Percentiles rank a stretch among this genome's conserved stretches.
Evolutionary conservation across 164 flowering plant genomes (phyloP).

Genomic region (Nymphaea thermarum): DNA sequence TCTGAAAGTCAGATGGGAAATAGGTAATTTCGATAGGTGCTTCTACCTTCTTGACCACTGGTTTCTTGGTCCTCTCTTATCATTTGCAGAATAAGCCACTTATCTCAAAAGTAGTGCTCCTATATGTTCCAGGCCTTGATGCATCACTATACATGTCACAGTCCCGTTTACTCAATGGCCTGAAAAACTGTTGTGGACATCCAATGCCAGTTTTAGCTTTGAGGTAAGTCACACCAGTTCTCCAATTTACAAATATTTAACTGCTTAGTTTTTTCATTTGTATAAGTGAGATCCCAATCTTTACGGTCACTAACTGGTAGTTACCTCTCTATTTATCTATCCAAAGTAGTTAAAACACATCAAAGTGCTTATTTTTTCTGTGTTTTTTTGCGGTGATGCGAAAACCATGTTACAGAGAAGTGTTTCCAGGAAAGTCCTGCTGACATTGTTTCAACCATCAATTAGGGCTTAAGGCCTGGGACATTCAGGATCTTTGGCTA

Average conservation of each 20-base stretch:
- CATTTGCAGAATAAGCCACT: constrained; percentile 90
- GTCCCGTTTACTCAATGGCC: constrained; percentile 34
- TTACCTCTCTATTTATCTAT: background rate
- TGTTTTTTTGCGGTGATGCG: too few relatives aligned
- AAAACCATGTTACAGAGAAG: too few relatives aligned
- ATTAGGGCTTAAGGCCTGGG: background rate
- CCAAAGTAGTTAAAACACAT: too few relatives aligned
- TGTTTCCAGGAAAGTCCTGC: too few relatives aligned
- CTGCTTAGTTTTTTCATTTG: background rate
- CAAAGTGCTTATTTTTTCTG: too few relatives aligned
- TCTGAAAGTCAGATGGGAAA: constrained; percentile 1
- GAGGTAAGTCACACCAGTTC: constrained; percentile 41
- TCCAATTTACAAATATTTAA: background rate
- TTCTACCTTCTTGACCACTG: too few relatives aligned
- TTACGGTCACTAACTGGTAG: background rate
- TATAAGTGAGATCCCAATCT: too few relatives aligned
- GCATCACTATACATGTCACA: constrained; percentile 85
- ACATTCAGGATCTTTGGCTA: background rate
- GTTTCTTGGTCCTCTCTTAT: background rate
- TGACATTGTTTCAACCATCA: too few relatives aligned
- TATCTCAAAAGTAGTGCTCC: constrained; percentile 85
- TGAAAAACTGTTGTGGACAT: constrained; percentile 63
- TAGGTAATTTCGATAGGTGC: background rate
- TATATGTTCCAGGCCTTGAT: constrained; percentile 95
- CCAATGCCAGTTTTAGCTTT: constrained; percentile 79